A percentile compares a stretch with the other conserved stretches of the same genome.
Evolutionary conservation across 2,329 filamentous ascomycete genomes (phyloP).

Genomic region (Fusarium xyrophilum): DNA sequence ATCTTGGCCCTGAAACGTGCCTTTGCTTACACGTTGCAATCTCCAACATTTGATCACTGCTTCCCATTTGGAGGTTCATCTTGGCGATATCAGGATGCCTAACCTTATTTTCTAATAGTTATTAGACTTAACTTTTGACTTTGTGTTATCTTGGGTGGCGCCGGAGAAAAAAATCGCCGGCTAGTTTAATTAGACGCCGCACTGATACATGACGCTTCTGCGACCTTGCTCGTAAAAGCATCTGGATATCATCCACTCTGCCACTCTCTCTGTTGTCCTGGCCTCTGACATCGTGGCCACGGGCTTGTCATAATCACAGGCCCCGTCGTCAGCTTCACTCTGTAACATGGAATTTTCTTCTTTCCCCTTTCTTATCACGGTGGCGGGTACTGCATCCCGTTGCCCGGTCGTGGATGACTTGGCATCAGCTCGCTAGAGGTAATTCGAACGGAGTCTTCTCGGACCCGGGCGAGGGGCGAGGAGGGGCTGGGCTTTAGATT

Average conservation of each 20-base stretch:
- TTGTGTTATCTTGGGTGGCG: neutral
- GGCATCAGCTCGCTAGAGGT: slow-evolving; percentile 12
- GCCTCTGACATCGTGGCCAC: neutral
- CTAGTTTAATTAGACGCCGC: slow-evolving; percentile 20
- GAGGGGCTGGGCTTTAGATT: neutral
- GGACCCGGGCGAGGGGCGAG: neutral
- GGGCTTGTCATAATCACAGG: neutral
- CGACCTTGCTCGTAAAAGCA: slow-evolving; percentile 10
- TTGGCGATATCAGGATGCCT: slow-evolving; percentile 11
- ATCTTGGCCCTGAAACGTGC: slow-evolving; percentile 10
- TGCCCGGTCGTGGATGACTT: neutral
- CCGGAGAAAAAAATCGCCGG: neutral
- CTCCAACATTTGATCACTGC: neutral
- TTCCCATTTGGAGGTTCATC: neutral
- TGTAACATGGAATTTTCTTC: neutral
- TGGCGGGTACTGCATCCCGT: slow-evolving; percentile 8
- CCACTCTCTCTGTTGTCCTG: neutral
- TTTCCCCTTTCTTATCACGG: slow-evolving; percentile 3
- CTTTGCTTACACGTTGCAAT: neutral
- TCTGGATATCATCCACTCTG: neutral
- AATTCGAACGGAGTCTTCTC: neutral
- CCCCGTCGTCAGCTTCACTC: neutral
- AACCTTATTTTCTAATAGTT: slow-evolving; percentile 15
- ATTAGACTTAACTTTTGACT: slow-evolving; percentile 7
- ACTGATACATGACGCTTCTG: slow-evolving; percentile 24